Evolutionary conservation across 2,329 filamentous ascomycete species (phyloP), one percentile per base, ranked within the genome.

Genomic region (Tolypocladium amazonense): DNA sequence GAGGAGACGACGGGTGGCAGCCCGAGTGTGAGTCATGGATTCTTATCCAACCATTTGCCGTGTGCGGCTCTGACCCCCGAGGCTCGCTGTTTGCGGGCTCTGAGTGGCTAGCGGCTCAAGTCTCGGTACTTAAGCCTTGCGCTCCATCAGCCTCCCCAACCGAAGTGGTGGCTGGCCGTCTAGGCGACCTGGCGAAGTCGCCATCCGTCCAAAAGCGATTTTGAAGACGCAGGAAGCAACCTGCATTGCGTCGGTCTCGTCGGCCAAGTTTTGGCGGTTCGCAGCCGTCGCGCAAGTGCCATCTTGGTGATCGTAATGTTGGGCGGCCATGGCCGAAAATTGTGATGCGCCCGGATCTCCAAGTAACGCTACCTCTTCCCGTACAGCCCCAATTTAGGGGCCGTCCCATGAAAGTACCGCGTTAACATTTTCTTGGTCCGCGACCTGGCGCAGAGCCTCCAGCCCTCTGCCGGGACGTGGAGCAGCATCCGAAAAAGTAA

Each of bases 401-500:
- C 58, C 56, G 61, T 58, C 64, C 62, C 47, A 50, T 59, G 58
- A 58, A 75, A 65, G 73, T 75, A 75, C 65, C 69, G 53, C 72
- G 62, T 66, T 75, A 75, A 75, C 73, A 75, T 74, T 74, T 73
- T 68, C 56, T 57, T 58, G 47, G 56, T 47, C 39, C 56, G 63
- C 58, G 50, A 67, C 63, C 57, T 61, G 37, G 7, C 54, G 56
- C 43, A 52, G 45, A 25, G 56, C 55, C 60, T 50, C 61, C 35
- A 47, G 53, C 37, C 54, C 35, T 58, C 41, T 47, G 39, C 27
- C 25, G 18, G 23, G 9, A 12, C 23, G 20, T 20, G 2, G 30
- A 35, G 37, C 27, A 37, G 27, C 43, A 8, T 37, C 52, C 45
- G n/a, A 37, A 35, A 54, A 56, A 56, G 35, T 30, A 58, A 54